phyloP scores from a whole-genome alignment of 345 rosid genomes.

The Populus simonii region DNA sequence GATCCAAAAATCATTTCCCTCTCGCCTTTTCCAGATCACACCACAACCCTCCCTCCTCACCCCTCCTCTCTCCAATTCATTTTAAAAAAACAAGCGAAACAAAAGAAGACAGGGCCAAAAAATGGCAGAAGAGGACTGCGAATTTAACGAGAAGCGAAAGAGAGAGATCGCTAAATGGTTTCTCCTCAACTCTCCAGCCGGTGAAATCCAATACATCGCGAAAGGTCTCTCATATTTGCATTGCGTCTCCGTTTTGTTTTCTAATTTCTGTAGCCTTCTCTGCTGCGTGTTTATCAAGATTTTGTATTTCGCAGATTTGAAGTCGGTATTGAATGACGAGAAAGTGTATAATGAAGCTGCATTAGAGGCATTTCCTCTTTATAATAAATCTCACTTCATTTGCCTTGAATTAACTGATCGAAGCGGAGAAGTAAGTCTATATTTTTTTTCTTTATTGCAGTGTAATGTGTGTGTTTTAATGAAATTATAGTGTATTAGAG shows the following conservation, averaged over 20 bases:
- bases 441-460: background rate
- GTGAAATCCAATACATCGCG: constrained; percentile 94
- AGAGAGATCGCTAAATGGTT: constrained; percentile 99
- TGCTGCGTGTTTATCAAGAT: background rate
- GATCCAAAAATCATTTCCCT: constrained; percentile 7
- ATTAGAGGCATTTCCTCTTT: constrained; percentile 71
- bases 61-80: constrained; percentile 13
- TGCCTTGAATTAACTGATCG: constrained; percentile 69
- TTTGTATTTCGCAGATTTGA: constrained; percentile 53
- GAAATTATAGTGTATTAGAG: too few relatives aligned
- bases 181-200: constrained; percentile 90
- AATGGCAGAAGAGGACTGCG: constrained; percentile 64
- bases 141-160: constrained; percentile 68
- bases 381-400: constrained; percentile 89
- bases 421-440: constrained; percentile 62
- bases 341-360: constrained; percentile 72
- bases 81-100: background rate
- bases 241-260: background rate
- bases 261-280: background rate
- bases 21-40: constrained; percentile 27
- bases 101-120: background rate
- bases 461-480: background rate
- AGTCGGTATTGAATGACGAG: constrained; percentile 65
- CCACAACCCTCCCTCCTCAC: background rate
- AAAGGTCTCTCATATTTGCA: constrained; percentile 48